phyloP scores from a whole-genome alignment of 2,329 filamentous ascomycete genomes.

The Beauveria caledonica region DNA sequence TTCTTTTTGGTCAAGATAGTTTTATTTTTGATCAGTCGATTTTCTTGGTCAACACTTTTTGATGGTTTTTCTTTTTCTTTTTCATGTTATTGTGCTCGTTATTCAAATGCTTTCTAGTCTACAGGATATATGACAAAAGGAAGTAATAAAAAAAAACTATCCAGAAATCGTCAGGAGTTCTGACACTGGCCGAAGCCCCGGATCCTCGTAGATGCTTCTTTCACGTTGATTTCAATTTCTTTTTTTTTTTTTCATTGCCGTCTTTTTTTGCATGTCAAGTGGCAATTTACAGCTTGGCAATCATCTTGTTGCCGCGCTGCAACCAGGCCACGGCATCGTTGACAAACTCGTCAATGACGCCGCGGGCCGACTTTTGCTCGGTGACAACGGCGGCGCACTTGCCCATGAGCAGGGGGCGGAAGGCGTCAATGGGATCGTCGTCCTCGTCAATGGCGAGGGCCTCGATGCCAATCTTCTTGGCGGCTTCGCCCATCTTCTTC shows the following conservation, averaged over 20 bases:
- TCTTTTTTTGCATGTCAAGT: background rate
- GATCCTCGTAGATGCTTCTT: background rate
- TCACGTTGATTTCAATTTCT: conserved; percentile 10
- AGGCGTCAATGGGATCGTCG: conserved; percentile 86
- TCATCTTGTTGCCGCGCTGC: conserved; percentile 57
- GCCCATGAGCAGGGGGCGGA: conserved; percentile 89
- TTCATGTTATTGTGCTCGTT: background rate
- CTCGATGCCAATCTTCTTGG: conserved; percentile 51
- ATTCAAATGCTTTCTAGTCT: conserved; percentile 17
- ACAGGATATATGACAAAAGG: conserved; percentile 16
- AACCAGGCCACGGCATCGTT: conserved; percentile 66
- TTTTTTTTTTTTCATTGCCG: background rate
- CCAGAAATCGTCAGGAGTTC: conserved; percentile 17
- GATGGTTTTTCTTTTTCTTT: conserved; percentile 1
- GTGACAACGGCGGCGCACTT: conserved; percentile 91
- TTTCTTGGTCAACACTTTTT: background rate
- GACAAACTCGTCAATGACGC: conserved; percentile 90
- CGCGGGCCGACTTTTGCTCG: conserved; percentile 86
- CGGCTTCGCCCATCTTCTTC: conserved; percentile 44
- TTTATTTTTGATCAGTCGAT: background rate
- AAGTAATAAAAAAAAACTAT: conserved; percentile 8
- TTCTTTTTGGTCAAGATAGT: too few species aligned
- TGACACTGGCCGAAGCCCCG: background rate
- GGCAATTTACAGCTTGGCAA: conserved; percentile 58
- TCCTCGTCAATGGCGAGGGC: conserved; percentile 60